Conservation (phyloP, 225 moss, liverwort and hornwort genomes). For the Polytrichum commune region DNA sequence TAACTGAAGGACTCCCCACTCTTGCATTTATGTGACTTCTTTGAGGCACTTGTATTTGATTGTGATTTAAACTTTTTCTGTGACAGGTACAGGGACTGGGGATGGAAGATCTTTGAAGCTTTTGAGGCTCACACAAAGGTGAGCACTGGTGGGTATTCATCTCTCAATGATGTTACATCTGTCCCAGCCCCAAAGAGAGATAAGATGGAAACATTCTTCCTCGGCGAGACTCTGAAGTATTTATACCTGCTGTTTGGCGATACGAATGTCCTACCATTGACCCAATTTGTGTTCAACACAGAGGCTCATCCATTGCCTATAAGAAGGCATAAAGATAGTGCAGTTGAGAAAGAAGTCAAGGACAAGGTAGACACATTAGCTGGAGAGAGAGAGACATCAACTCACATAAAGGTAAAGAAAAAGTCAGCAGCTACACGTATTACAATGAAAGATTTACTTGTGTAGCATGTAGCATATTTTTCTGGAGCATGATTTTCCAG, state of each 20-base stretch:
- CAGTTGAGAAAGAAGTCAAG: no score
- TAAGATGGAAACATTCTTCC: slow-evolving; percentile 97
- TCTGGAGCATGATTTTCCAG: no score
- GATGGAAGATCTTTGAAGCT: slow-evolving; percentile 87
- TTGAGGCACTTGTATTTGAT: no score
- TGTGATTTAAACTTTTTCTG: background rate
- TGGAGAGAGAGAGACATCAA: no score
- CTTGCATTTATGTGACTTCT: no score
- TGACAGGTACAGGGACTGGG: slow-evolving; percentile 92
- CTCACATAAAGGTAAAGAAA: no score
- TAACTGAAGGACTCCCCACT: no score
- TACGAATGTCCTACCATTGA: slow-evolving; percentile 59
- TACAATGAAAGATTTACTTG: no score
- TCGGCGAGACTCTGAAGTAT: slow-evolving; percentile 97
- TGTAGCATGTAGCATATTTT: no score
- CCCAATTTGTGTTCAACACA: slow-evolving; percentile 85
- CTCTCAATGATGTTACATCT: slow-evolving; percentile 72
- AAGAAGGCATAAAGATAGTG: slow-evolving; percentile 12
- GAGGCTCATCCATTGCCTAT: slow-evolving; percentile 95
- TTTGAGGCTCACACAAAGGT: slow-evolving; percentile 88
- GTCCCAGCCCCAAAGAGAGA: slow-evolving; percentile 78
- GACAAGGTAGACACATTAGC: no score
- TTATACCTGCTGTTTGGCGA: slow-evolving; percentile 85
- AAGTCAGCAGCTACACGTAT: no score
- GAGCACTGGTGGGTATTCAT: slow-evolving; percentile 81